Conservation (phyloP, 2,329 filamentous ascomycete species). For the Gremmenia infestans region DNA sequence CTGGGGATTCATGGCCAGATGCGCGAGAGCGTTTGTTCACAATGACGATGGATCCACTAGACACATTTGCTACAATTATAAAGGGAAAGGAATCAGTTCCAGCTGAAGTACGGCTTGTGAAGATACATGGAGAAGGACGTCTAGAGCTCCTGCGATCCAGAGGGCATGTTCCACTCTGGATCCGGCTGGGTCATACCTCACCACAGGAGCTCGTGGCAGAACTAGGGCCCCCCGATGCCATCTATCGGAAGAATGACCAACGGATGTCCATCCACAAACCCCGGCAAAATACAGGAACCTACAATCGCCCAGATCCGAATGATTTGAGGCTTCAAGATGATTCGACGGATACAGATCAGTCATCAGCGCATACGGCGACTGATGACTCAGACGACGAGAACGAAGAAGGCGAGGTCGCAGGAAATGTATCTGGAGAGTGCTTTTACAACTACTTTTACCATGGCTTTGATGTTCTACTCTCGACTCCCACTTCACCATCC, state of each 20-base stretch:
- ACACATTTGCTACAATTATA: constrained; percentile 62
- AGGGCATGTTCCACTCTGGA: constrained; percentile 61
- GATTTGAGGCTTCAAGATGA: constrained; percentile 42
- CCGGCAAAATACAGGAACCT: constrained; percentile 47
- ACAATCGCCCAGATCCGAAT: constrained; percentile 40
- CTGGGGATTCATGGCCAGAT: constrained; percentile 85
- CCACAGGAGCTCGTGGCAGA: constrained; percentile 89
- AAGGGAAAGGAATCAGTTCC: constrained; percentile 76
- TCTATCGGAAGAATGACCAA: constrained; percentile 87
- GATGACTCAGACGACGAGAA: constrained; percentile 64
- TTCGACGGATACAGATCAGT: constrained; percentile 68
- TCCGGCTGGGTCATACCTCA: constrained; percentile 79
- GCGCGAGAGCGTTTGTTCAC: constrained; percentile 73
- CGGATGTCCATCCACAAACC: constrained; percentile 80
- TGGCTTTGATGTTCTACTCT: constrained; percentile 91
- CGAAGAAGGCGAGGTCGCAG: constrained; percentile 51
- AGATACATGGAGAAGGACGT: constrained; percentile 70
- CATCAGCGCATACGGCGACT: constrained; percentile 64
- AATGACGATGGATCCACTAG: constrained; percentile 66
- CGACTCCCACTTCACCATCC: constrained; percentile 63
- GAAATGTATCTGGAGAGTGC: constrained; percentile 62
- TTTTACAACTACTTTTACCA: constrained; percentile 98
- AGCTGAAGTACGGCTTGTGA: constrained; percentile 80
- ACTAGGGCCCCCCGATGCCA: constrained; percentile 87
- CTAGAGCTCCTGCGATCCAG: constrained; percentile 73